Percentiles rank a stretch among this genome's conserved stretches.
These are phyloP conservation scores for Euphorbia schlechtendalii DNA, from an alignment of 441 rosid genomes.

Conservation along the genomic window DNA sequence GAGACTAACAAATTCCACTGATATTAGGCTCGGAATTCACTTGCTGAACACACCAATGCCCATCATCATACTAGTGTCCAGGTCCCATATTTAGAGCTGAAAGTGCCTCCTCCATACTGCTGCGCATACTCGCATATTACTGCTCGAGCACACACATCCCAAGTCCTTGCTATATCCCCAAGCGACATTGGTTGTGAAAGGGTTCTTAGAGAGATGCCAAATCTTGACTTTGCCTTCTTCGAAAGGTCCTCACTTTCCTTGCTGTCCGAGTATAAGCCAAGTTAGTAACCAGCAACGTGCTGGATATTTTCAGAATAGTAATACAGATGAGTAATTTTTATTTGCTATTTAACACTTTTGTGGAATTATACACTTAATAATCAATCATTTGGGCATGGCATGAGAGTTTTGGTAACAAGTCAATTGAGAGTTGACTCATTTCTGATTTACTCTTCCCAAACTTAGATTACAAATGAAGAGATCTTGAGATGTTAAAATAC, in stretches of 20 bases:
- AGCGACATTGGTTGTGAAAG: slow-evolving; percentile 80
- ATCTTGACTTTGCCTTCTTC: slow-evolving; percentile 53
- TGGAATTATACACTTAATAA: too few species aligned
- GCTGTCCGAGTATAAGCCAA: slow-evolving; percentile 25
- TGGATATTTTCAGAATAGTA: background rate
- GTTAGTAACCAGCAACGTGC: background rate
- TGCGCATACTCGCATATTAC: slow-evolving; percentile 70
- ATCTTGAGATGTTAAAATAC: background rate
- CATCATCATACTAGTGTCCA: too few species aligned
- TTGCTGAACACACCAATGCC: too few species aligned
- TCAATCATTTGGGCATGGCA: background rate
- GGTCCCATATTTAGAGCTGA: slow-evolving; percentile 78
- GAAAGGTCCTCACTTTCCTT: slow-evolving; percentile 72
- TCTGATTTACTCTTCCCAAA: background rate
- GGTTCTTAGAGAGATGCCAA: slow-evolving; percentile 56
- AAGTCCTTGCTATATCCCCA: slow-evolving; percentile 70
- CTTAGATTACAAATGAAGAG: background rate
- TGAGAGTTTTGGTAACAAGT: background rate
- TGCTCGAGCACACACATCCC: slow-evolving; percentile 68
- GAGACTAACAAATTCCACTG: too few species aligned
- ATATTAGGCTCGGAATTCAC: too few species aligned
- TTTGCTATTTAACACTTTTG: background rate
- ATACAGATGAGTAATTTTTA: background rate
- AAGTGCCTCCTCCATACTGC: slow-evolving; percentile 72
- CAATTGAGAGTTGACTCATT: background rate